Conservation (phyloP, 495 filamentous ascomycete genomes). For the Hypoxylon fuscum region DNA sequence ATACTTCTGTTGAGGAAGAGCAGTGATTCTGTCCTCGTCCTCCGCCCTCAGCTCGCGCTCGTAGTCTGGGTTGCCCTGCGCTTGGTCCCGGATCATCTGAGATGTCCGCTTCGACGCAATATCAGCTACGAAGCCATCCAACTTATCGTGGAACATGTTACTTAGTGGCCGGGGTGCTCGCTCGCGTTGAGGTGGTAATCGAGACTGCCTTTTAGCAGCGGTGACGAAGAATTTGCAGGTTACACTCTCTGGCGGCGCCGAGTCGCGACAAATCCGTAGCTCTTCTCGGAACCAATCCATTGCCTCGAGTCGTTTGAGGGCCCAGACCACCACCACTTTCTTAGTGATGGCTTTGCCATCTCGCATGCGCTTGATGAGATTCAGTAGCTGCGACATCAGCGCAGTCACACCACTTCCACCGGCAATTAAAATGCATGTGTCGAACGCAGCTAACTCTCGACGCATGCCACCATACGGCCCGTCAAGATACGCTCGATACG, state of each 20-base stretch:
- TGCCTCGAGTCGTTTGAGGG: conserved; percentile 85
- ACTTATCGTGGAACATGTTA: conserved; percentile 79
- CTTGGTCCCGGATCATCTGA: conserved; percentile 80
- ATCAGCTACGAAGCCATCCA: conserved; percentile 81
- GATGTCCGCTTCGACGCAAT: conserved; percentile 85
- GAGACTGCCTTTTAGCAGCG: conserved; percentile 65
- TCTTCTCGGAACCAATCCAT: conserved; percentile 99
- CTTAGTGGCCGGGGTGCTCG: conserved; percentile 69
- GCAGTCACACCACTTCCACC: conserved; percentile 96
- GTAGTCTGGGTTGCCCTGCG: conserved; percentile 77
- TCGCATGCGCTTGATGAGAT: conserved; percentile 93
- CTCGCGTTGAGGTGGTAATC: conserved; percentile 48
- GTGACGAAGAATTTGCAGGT: conserved; percentile 96
- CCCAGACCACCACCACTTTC: conserved; percentile 90
- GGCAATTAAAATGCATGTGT: conserved; percentile 90
- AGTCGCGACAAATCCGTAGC: conserved; percentile 85
- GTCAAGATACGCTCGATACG: conserved; percentile 89
- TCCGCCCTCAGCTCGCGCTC: conserved; percentile 84
- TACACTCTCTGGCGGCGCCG: conserved; percentile 82
- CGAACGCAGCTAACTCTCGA: conserved; percentile 89
- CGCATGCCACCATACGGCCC: conserved; percentile 96
- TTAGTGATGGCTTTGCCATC: conserved; percentile 92
- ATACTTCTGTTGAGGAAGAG: conserved; percentile 72
- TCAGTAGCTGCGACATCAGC: conserved; percentile 85
- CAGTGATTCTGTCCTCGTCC: conserved; percentile 84